Evolutionary conservation across 805 yeast species (phyloP), one percentile per base, ranked within the genome.

Genomic region (Hyphopichia homilentoma): DNA sequence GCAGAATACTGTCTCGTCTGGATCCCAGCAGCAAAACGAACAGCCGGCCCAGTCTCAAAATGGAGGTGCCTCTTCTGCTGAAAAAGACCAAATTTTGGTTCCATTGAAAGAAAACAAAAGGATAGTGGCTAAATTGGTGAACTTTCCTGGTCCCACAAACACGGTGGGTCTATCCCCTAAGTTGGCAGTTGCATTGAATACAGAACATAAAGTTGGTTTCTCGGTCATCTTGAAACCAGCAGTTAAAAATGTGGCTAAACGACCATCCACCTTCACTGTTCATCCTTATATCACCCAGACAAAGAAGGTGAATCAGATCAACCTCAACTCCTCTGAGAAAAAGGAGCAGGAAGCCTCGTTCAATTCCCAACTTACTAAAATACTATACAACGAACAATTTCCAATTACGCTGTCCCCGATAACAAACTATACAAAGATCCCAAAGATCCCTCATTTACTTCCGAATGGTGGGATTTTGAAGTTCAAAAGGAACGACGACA

Each of bases 401-500:
- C 41, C 53, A 4, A 24, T 59, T 21, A 47, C 48, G 20, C 40
- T 33, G 6, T 48, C 65, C 2, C 67, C 75, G 2, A 44, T 79
- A 25, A 73, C 88, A 0, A 72, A 73, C 37, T 62, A 59, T 17
- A 48, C 68, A 32, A 74, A 72, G 39, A 41, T 84, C 1, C 87
- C 89, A 1, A 47, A 54, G 0, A 53, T 75, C 2, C 66, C 75
- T 1, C 50, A 51, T 0, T 40, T 58, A 1, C 50, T 82, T 13
- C 81, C 84, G 1, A 41, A 61, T 25, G 93, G 94, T 9, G 89
- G 83, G 0, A 32, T 74, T 5, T 31, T 84, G 16, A 74, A 68
- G 33, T 63, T 80, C 42, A 74, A 71, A 35, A 57, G 54, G 32
- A 60, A 59, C 28, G 72, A 65, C 25, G 78, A 75, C 5, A 7